Percentiles rank a stretch among this genome's conserved stretches.
phyloP scores from a whole-genome alignment of 2,329 filamentous ascomycete genomes.

The Trichoderma sp. region DNA sequence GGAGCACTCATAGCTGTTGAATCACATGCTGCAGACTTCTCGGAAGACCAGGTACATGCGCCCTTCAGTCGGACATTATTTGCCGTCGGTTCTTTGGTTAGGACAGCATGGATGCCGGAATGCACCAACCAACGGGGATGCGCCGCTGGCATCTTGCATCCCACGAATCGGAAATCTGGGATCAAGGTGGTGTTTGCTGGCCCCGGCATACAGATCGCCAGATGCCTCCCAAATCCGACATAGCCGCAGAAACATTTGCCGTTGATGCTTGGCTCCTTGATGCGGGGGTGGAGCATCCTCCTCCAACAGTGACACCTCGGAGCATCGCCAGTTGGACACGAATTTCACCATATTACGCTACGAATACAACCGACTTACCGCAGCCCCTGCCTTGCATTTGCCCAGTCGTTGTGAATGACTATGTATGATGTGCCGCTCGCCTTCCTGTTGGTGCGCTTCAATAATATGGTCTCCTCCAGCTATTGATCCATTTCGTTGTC shows the following conservation, averaged over 20 bases:
- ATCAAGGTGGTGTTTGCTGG: background rate
- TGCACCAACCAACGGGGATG: too few species aligned
- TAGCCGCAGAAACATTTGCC: constrained; percentile 16
- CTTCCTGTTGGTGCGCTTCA: constrained; percentile 16
- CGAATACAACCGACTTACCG: too few species aligned
- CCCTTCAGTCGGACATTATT: too few species aligned
- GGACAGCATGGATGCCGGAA: too few species aligned
- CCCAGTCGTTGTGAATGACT: background rate
- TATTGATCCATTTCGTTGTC: background rate
- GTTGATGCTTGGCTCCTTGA: background rate
- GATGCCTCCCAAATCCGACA: constrained; percentile 10
- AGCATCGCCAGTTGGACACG: background rate
- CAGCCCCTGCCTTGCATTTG: background rate
- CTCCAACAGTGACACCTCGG: constrained; percentile 8
- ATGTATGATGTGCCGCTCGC: background rate
- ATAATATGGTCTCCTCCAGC: background rate
- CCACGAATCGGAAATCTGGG: background rate
- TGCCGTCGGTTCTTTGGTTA: too few species aligned
- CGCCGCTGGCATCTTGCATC: background rate
- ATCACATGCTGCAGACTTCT: too few species aligned
- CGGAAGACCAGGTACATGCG: too few species aligned
- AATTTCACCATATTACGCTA: too few species aligned
- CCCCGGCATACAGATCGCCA: constrained; percentile 13
- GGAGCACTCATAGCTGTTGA: too few species aligned
- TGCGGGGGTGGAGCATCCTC: constrained; percentile 17